Evolutionary conservation across 805 yeast genomes (phyloP), one percentile per base, ranked within the genome.

Genomic region (Hanseniaspora nectarophila): DNA sequence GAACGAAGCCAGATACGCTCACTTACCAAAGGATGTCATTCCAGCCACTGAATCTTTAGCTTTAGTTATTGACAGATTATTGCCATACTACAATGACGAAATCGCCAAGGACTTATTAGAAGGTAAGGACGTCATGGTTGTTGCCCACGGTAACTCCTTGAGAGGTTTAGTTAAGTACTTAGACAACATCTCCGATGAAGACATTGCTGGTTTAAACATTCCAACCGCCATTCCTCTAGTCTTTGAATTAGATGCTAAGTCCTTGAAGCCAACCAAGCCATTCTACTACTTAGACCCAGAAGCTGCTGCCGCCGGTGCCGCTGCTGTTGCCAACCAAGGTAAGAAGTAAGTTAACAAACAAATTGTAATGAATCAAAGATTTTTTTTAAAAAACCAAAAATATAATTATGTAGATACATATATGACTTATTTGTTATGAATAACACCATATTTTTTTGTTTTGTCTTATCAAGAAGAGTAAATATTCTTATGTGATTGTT

Each of bases 241-340:
- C 57, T 90, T 85, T 75, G 97, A 90, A 75, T 81, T 89, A 67
- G 96, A 89, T 69, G 83, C 77, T 51, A 67, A 77, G 65, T 33
- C 47, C 33, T 80, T 89, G 73, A 79, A 80, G 73, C 97, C 97
- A 73, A 75, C 82, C 68, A 88, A 88, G 81, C 84, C 87, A 61
- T 81, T 94, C 63, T 87, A 89, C 80, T 89, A 89, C 82, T 82
- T 89, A 73, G 97, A 89, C 75, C 97, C 97, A 65, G 97, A 87
- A 76, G 97, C 97, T 66, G 97, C 97, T 66, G 95, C 89, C 59
- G 96, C 96, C 53, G 97, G 97, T 78, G 97, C 97, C 60, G 97
- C 97, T 67, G 96, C 96, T 56, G 97, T 89, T 63, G 97, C 97
- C 64, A 86, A 86, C 64, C 97, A 89, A 76, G 97, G 97, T 70